These are phyloP conservation scores for Aspergillus latus DNA, from an alignment of 2,329 filamentous ascomycete species.

Conservation along the genomic window DNA sequence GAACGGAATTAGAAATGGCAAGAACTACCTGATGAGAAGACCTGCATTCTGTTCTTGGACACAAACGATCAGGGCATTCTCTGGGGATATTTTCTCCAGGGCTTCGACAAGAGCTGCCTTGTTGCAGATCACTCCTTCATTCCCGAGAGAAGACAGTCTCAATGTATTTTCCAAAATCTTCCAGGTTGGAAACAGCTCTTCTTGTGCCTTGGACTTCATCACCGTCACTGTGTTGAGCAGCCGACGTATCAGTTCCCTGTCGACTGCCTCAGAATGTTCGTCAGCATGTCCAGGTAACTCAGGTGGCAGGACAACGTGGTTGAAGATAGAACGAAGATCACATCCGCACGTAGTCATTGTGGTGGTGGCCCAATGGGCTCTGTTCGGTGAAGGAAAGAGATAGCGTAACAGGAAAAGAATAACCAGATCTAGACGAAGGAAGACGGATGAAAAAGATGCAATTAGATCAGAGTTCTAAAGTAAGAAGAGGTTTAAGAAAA, in stretches of 20 bases:
- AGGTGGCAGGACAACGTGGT: conserved; percentile 42
- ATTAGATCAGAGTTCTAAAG: too few relatives aligned
- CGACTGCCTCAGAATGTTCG: conserved; percentile 26
- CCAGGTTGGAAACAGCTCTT: conserved; percentile 5
- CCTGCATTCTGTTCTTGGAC: conserved; percentile 53
- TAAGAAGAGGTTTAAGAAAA: too few relatives aligned
- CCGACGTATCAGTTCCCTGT: conserved; percentile 29
- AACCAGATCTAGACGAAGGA: too few relatives aligned
- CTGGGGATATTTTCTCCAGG: conserved; percentile 29
- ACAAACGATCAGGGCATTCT: conserved; percentile 44
- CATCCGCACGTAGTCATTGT: conserved; percentile 9
- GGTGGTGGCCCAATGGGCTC: not conserved
- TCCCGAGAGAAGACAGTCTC: conserved; percentile 18
- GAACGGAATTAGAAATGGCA: not conserved
- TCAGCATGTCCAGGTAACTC: conserved; percentile 40
- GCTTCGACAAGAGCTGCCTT: conserved; percentile 25
- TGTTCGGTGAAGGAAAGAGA: not conserved
- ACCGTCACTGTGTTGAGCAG: conserved; percentile 17
- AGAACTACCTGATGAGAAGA: conserved; percentile 41
- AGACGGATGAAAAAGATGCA: too few relatives aligned
- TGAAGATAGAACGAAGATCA: conserved; percentile 21
- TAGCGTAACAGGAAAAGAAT: not conserved
- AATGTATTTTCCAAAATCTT: conserved; percentile 12
- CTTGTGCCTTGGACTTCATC: not conserved
- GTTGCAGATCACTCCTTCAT: conserved; percentile 19